phyloP scores from a whole-genome alignment of 306 rosid genomes.

The Crotalaria pallida region DNA sequence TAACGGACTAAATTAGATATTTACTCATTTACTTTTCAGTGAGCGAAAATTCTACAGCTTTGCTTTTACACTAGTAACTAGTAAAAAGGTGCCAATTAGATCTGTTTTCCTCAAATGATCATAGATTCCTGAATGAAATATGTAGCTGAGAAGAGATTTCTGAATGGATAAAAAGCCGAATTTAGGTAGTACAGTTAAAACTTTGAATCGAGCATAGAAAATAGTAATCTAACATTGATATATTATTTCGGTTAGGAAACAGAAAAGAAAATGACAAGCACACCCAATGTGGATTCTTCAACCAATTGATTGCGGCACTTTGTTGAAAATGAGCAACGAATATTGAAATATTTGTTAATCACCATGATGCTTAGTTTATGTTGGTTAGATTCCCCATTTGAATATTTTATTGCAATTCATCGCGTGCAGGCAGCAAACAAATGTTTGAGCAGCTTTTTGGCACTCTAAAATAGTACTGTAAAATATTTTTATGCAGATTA shows the following conservation, averaged over 20 bases:
- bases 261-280: background rate
- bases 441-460: background rate
- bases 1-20: no score
- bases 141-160: background rate
- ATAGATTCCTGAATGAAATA: background rate
- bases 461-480: no score
- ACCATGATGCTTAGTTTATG: background rate
- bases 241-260: background rate
- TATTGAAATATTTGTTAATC: background rate
- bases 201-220: background rate
- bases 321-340: background rate
- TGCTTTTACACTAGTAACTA: background rate
- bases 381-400: background rate
- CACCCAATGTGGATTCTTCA: conserved; percentile 3
- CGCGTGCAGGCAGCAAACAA: background rate
- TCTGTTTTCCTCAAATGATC: background rate
- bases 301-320: background rate
- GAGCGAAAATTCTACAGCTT: background rate
- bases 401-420: background rate
- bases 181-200: background rate
- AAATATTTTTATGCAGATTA: no score
- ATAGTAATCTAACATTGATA: background rate
- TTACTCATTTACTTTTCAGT: no score
- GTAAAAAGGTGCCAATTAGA: background rate
- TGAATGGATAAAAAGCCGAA: background rate